Base-by-base conservation (phyloP, 805 yeast genomes). In the Ogataea saltuana region DNA sequence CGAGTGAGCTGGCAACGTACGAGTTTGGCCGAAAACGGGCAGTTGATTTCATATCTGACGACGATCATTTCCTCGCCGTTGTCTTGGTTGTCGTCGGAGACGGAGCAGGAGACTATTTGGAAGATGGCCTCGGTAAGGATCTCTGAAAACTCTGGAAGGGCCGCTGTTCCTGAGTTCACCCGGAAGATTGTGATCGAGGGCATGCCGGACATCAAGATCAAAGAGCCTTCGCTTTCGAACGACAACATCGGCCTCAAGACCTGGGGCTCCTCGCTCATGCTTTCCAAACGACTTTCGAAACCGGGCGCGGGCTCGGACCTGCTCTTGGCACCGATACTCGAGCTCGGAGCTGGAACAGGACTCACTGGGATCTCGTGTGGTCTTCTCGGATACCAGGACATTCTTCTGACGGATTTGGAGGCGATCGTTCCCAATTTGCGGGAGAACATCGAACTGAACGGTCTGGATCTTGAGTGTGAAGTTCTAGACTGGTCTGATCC, bases 271-370 rank as follows among this genome's bases (percentile, higher is more conserved):
- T 80, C 97, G 0, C 65, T 85, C 19, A 73, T 88, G 5, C 65
- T 93, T 18, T 75, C 93, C 3, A 67, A 74, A 25, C 63, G 85
- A 19, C 59, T 88, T 3, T 60, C 73, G 5, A 52, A 60, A 20
- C 31, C 18, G 2, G 55, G 58, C 8, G 31, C 49, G n/a, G 37
- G 47, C 1, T 19, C 36, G 8, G 26, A 40, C 2, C 29, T 61
- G n/a, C 34, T 67, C 3, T 5, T 25, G 7, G 64, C 58, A 29
- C 74, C 60, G 4, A 55, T 82, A 0, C 60, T 86, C 21, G 99
- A 91, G 56, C 67, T 93, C n/a, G 99, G 99, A 0, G 74, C 98
- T 0, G 99, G 99, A 0, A 93, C 99, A 0, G 99, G 99, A 0
- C 69, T 91, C 12, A 84, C 83, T 3, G 97, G 98, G 0, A 84